Base-by-base conservation (phyloP, 2,329 filamentous ascomycete species). In the Huntiella abstrusa region DNA sequence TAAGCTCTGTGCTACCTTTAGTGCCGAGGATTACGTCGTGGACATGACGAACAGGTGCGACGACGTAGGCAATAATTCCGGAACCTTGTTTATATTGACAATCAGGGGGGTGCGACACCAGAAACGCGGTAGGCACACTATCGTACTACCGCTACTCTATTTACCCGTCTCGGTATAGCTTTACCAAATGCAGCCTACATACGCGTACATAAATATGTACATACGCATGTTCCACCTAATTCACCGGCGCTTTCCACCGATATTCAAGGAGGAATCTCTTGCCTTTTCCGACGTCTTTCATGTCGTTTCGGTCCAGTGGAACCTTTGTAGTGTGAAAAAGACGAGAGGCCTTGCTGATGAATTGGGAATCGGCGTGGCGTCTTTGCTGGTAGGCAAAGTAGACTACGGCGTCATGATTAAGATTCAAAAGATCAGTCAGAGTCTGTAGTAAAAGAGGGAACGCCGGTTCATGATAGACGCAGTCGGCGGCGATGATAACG, bases 381-480 rank as follows among this genome's bases (percentile, higher is more conserved):
- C 91, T 71, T 64, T 85, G 88, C 69, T 94, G 96, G 69, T 92
- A 95, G 65, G 88, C 94, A 63, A 98, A 96, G 61, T 76, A 80
- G 41, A 80, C 60, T 7, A 70, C 65, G 8, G 73, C 71, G 38
- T 66, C 60, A 16, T 80, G 80, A 59, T 80, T 86, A 38, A 86
- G 70, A 12, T 73, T 71, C 52, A 94, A 68, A 41, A 95, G 67
- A 52, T 83, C 76, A 49, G 73, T 67, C 53, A 96, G 64, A 4
- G 88, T 96, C 52, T 76, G 65, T 57, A 91, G 71, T 41, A 98
- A 70, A 33, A 95, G 68, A 28, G 88, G 87, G 57, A 96, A 96
- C 1, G 91, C 84, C 2, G 88, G 86, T 62, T 96, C 91, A 60
- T 93, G 93, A 66, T 96, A 98, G 42, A 94, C 86, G 62, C 88